These are phyloP conservation scores for Kitagawia praeruptora DNA, from an alignment of 129 eudicot genomes.

Conservation along the genomic window DNA sequence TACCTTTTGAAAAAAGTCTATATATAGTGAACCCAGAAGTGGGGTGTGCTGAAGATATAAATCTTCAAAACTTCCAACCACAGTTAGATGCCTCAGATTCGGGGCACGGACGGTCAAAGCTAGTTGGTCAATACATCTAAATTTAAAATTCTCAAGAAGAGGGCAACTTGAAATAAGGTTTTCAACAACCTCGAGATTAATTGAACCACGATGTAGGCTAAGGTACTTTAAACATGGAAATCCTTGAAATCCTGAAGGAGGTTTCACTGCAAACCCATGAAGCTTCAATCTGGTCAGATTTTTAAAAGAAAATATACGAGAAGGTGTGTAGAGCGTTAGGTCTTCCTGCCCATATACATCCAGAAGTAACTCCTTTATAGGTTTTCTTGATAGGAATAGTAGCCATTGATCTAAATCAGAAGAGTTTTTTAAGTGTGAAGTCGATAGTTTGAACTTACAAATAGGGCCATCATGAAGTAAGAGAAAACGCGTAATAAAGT, in stretches of 20 bases:
- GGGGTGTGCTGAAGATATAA: not conserved
- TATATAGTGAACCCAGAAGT: not conserved
- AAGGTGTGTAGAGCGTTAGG: not conserved
- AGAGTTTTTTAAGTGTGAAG: not conserved
- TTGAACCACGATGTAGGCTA: not conserved
- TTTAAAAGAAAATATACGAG: not conserved
- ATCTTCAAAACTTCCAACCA: not conserved
- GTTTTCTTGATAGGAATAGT: not conserved
- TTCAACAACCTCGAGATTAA: not conserved
- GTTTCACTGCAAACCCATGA: not conserved
- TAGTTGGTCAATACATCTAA: not conserved
- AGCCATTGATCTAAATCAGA: not conserved
- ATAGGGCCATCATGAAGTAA: not conserved
- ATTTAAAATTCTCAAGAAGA: not conserved
- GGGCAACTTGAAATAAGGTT: not conserved
- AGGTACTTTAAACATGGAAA: not conserved
- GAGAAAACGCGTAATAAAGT: not conserved
- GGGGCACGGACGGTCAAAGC: not conserved
- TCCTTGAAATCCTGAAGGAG: not conserved
- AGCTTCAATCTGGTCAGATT: not conserved
- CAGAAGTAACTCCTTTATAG: not conserved
- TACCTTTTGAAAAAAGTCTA: not conserved
- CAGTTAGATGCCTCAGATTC: not conserved
- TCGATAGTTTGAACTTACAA: not conserved
- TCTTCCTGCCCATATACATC: not conserved